Evolutionary conservation across 1,139 yeast species (phyloP).

Genomic region (Pichia sp.): DNA sequence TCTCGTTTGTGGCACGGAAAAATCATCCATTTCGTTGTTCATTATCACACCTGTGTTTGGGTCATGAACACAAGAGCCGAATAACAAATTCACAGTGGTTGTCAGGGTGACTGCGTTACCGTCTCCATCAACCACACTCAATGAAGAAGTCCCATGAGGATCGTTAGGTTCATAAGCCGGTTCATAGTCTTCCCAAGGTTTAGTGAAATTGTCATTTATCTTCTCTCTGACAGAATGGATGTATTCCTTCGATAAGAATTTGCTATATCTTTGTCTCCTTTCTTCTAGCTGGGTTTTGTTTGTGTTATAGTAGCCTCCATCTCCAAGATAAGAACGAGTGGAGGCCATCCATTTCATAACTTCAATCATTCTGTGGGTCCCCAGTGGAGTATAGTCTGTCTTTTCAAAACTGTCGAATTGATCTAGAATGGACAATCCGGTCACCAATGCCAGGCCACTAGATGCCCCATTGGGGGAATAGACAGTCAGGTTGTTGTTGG

Average conservation of each 20-base stretch:
- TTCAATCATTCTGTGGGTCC: slow-evolving; percentile 72
- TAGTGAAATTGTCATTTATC: slow-evolving; percentile 54
- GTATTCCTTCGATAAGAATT: slow-evolving; percentile 47
- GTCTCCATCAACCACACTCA: slow-evolving; percentile 62
- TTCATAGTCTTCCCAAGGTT: slow-evolving; percentile 64
- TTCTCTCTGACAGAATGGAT: slow-evolving; percentile 42
- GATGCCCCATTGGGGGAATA: slow-evolving; percentile 74
- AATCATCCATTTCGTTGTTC: slow-evolving; percentile 95
- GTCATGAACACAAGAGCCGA: slow-evolving; percentile 82
- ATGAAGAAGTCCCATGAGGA: slow-evolving; percentile 86
- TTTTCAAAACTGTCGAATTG: slow-evolving; percentile 32
- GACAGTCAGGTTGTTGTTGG: slow-evolving; percentile 45
- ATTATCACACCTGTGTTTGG: slow-evolving; percentile 74
- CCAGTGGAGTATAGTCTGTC: slow-evolving; percentile 40
- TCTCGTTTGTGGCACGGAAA: slow-evolving; percentile 61
- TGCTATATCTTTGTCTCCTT: slow-evolving; percentile 30
- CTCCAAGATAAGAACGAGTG: slow-evolving; percentile 80
- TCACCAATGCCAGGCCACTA: slow-evolving; percentile 74
- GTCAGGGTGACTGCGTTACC: slow-evolving; percentile 81
- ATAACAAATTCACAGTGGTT: slow-evolving; percentile 80
- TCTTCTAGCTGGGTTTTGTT: slow-evolving; percentile 24
- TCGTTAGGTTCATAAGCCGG: slow-evolving; percentile 73
- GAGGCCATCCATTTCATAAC: slow-evolving; percentile 92
- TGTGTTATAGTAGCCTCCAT: slow-evolving; percentile 37
- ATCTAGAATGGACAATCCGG: slow-evolving; percentile 61